Evolutionary conservation across 2,329 filamentous ascomycete genomes (phyloP).

Genomic region (Hypoxylon rubiginosum): DNA sequence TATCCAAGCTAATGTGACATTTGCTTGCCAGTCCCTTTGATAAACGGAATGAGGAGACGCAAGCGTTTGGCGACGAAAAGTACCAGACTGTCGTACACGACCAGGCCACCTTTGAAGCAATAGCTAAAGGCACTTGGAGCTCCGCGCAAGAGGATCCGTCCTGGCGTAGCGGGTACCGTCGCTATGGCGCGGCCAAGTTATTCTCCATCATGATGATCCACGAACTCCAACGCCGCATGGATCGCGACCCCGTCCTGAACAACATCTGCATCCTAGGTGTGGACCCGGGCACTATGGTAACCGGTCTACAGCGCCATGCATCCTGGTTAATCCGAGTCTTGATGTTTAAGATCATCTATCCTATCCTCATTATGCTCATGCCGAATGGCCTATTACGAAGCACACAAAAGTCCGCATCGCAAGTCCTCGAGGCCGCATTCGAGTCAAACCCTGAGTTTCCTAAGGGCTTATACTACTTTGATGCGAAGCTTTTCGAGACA

Average conservation of each 20-base stretch:
- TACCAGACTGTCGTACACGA: slow-evolving; percentile 50
- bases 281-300: slow-evolving; percentile 56
- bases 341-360: slow-evolving; percentile 24
- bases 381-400: slow-evolving; percentile 14
- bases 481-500: slow-evolving; percentile 1
- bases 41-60: slow-evolving; percentile 9
- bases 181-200: slow-evolving; percentile 58
- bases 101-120: slow-evolving; percentile 39
- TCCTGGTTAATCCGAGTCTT: slow-evolving; percentile 19
- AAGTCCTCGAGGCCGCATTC: slow-evolving; percentile 12
- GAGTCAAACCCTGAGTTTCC: slow-evolving; percentile 6
- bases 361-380: slow-evolving; percentile 10
- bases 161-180: slow-evolving; percentile 49
- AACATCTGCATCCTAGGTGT: slow-evolving; percentile 55
- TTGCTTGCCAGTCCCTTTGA: slow-evolving; percentile 24
- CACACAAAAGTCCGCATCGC: slow-evolving; percentile 6
- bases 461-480: slow-evolving; percentile 12
- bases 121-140: slow-evolving; percentile 55
- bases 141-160: slow-evolving; percentile 49
- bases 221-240: slow-evolving; percentile 54
- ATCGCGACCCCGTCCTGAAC: slow-evolving; percentile 51
- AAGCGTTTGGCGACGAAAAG: slow-evolving; percentile 44
- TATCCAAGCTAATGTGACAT: neutral
- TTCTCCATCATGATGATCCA: slow-evolving; percentile 56
- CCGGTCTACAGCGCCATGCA: slow-evolving; percentile 42